Base-by-base conservation (phyloP, 208 protist species). In the Leptomonas pyrrhocoris region DNA sequence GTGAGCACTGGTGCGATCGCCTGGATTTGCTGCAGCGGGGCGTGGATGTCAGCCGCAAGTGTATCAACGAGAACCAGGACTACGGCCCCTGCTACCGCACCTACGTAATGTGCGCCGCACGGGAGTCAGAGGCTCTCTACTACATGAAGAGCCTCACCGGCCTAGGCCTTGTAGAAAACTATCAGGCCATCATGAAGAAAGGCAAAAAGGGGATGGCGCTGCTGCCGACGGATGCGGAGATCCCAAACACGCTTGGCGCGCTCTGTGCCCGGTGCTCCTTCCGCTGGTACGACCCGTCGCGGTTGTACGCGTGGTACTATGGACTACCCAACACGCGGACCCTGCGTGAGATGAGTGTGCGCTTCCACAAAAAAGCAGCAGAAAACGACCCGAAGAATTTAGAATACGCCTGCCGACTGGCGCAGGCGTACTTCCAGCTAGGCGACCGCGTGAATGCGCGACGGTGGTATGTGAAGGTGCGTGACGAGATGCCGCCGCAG, bases 1-100 rank as follows among this genome's bases (percentile, higher is more conserved):
- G 90, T 16, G 84, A 86, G 55, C 90, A 95, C 75, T 95, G 90
- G 90, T 83, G 77, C 55, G 90, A 95, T 60, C 84, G 90, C 9
- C 75, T 95, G 25, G 90, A 95, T 56, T 81, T 95, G 7, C 73
- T 95, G 25, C 90, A 95, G 72, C 84, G 85, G 43, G 90, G 84
- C 43, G 85, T 95, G 18, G 90, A 95, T 59, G 87, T 93, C n/a
- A 95, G 86, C 70, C 83, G 87, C 46, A 93, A 93, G 75, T 95
- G 90, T 74, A 89, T 95, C 50, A 89, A 92, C 38, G 88, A 95
- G 67, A 85, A 95, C 74, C 83, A 77, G 16, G 74, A 90, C 21
- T 93, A 93, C 65, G 86, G 86, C 15, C 90, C 87, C 53, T 95
- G 90, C 74, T 93, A 92, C 77, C 84, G 90, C 69, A 87, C 84